phyloP scores from a whole-genome alignment of 1,284 basidiomycete species.

The Xerocomus amazonicus region DNA sequence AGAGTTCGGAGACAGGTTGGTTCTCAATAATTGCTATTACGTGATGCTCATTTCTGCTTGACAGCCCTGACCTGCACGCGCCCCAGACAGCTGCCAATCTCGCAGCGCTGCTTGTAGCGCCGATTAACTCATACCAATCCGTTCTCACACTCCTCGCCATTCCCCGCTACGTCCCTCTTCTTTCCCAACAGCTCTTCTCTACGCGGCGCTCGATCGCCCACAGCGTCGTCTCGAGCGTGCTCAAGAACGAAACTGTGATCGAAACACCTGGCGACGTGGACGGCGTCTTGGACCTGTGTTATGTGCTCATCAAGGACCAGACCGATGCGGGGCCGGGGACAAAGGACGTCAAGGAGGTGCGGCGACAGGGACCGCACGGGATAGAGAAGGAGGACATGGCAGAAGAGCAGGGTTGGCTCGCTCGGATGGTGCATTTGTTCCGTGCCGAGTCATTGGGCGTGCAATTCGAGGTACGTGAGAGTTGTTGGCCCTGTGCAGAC shows the following conservation, averaged over 20 bases:
- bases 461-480: conserved; percentile 77
- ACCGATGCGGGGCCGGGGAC: conserved; percentile 51
- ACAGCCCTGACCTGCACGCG: conserved; percentile 81
- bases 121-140: conserved; percentile 92
- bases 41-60: not conserved
- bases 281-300: conserved; percentile 86
- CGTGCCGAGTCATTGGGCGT: conserved; percentile 76
- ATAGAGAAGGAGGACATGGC: conserved; percentile 84
- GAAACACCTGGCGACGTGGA: conserved; percentile 89
- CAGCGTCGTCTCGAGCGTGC: conserved; percentile 84
- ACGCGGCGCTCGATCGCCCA: conserved; percentile 88
- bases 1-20: conserved; percentile 76
- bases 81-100: conserved; percentile 85
- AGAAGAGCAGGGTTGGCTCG: conserved; percentile 96
- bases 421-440: conserved; percentile 94
- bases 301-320: conserved; percentile 88
- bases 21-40: not conserved
- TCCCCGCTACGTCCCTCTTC: conserved; percentile 79
- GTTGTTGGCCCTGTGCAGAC: not conserved
- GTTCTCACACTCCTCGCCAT: conserved; percentile 91
- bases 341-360: conserved; percentile 46
- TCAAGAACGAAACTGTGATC: conserved; percentile 93
- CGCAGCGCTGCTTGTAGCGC: conserved; percentile 84
- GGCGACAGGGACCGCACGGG: conserved; percentile 53
- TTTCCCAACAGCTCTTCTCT: conserved; percentile 81